Evolutionary conservation across 2,329 filamentous ascomycete genomes (phyloP), one percentile per base, ranked within the genome.

Genomic region (Westerdykella sp.): DNA sequence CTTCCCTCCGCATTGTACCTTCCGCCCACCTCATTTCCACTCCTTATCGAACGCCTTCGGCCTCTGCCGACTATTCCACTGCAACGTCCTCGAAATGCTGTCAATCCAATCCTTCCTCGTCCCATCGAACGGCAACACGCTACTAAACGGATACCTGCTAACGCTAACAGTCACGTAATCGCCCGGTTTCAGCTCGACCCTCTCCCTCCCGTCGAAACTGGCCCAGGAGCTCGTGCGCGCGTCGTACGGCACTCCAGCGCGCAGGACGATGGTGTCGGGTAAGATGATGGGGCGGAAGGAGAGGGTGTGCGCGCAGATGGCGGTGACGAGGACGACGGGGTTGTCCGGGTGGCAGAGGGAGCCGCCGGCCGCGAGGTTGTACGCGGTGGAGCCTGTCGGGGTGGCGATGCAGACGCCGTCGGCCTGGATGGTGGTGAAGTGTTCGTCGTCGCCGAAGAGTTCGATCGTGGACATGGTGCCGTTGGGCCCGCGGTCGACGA

Each of bases 271-370:
- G 0, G 91, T 96, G 68, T 98, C 93, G 0, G 93, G 93, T 2
- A 97, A 75, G 58, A 97, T 93, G 57, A 97, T 93, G n/a, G 91
- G 91, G 10, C 93, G 79, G 75, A 97, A 97, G 2, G 87, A 95
- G 3, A 97, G 76, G 0, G 91, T 96, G 67, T 97, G 91, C 1
- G 93, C 87, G 63, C 90, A 96, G 43, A 97, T 95, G 39, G 91
- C 85, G 1, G 90, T 95, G 5, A 97, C 81, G 2, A 97, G 80
- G 68, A 97, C 95, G 38, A 96, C 90, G 0, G 91, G 93, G 63
- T 96, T 97, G 56, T 97, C 93, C 0, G 91, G 91, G 63, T 97
- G 91, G 60, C 89, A 96, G 18, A 97, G 77, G 3, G 88, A 95
- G 15, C 91, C 91, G n/a, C 93, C 93, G 0, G 91, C 90, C 0